Evolutionary conservation across 495 filamentous ascomycete genomes (phyloP).

Genomic region (Aspergillus cristatus): DNA sequence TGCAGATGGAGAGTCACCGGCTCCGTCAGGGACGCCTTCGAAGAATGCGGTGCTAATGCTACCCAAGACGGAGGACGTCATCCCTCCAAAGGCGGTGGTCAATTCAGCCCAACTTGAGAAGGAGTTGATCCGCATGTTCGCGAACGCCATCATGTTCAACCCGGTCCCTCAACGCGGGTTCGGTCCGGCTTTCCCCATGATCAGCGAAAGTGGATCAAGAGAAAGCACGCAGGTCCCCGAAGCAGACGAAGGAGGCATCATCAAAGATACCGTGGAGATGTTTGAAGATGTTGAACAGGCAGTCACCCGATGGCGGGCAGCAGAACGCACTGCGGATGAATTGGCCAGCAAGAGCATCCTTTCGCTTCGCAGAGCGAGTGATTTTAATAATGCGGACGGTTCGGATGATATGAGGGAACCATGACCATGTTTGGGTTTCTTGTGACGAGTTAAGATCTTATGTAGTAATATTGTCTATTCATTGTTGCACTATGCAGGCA

Average conservation of each 20-base stretch:
- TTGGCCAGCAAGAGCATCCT: slow-evolving; percentile 33
- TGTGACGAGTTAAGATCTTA: slow-evolving; percentile 16
- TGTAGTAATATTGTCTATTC: slow-evolving; percentile 11
- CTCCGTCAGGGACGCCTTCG: slow-evolving; percentile 23
- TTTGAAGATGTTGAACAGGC: slow-evolving; percentile 63
- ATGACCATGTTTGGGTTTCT: slow-evolving; percentile 2
- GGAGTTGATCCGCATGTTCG: slow-evolving; percentile 94
- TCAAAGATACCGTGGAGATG: slow-evolving; percentile 76
- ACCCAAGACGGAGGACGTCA: slow-evolving; percentile 59
- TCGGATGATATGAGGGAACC: slow-evolving; percentile 33
- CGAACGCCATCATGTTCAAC: slow-evolving; percentile 98
- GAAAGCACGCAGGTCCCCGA: slow-evolving; percentile 39
- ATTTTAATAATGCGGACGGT: slow-evolving; percentile 33
- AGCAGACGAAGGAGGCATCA: slow-evolving; percentile 68
- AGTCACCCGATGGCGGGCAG: slow-evolving; percentile 49
- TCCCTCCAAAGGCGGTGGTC: slow-evolving; percentile 85
- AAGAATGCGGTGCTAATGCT: slow-evolving; percentile 42
- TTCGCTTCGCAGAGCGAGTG: slow-evolving; percentile 34
- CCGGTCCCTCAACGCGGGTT: slow-evolving; percentile 61
- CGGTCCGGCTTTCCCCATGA: slow-evolving; percentile 49
- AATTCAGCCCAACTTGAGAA: slow-evolving; percentile 92
- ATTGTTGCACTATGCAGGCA: not conserved
- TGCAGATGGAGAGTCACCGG: slow-evolving; percentile 36
- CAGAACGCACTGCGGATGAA: slow-evolving; percentile 41
- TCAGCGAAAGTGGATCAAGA: slow-evolving; percentile 25